Conservation (phyloP, 1,284 basidiomycete species). For the Macrocystidia cucumis region DNA sequence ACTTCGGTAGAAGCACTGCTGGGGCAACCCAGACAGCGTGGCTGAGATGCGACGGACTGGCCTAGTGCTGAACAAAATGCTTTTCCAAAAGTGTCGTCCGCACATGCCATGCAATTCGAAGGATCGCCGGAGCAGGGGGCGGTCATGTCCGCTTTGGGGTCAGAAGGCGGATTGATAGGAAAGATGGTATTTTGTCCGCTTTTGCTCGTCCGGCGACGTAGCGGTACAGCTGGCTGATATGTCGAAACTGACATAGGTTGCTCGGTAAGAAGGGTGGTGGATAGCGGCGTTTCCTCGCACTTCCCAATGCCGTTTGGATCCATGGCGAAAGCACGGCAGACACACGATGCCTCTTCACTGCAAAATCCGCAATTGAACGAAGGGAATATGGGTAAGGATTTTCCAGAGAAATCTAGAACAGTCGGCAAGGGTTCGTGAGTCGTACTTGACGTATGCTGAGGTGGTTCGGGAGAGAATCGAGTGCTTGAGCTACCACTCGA, state of each 20-base stretch:
- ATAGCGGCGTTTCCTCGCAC: too few relatives aligned
- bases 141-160: slow-evolving; percentile 9
- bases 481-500: slow-evolving; percentile 20
- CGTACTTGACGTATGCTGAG: too few relatives aligned
- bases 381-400: slow-evolving; percentile 10
- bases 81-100: slow-evolving; percentile 75
- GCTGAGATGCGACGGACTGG: slow-evolving; percentile 41
- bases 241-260: slow-evolving; percentile 65
- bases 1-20: slow-evolving; percentile 17
- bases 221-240: slow-evolving; percentile 71
- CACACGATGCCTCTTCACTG: slow-evolving; percentile 58
- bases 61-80: slow-evolving; percentile 80
- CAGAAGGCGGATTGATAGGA: slow-evolving; percentile 28
- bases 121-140: slow-evolving; percentile 37
- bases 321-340: slow-evolving; percentile 67
- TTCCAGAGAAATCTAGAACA: too few relatives aligned
- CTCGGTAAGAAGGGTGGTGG: too few relatives aligned
- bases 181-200: slow-evolving; percentile 42
- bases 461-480: slow-evolving; percentile 15
- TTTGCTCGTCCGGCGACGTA: slow-evolving; percentile 44
- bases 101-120: slow-evolving; percentile 70
- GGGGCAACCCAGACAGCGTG: slow-evolving; percentile 51
- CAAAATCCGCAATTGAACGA: slow-evolving; percentile 63
- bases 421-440: too few relatives aligned
- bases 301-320: too few relatives aligned